Percentiles rank a stretch among this genome's conserved stretches.
phyloP scores from a whole-genome alignment of 768 basidiomycete species.

The Nevesoporus exiguus region DNA sequence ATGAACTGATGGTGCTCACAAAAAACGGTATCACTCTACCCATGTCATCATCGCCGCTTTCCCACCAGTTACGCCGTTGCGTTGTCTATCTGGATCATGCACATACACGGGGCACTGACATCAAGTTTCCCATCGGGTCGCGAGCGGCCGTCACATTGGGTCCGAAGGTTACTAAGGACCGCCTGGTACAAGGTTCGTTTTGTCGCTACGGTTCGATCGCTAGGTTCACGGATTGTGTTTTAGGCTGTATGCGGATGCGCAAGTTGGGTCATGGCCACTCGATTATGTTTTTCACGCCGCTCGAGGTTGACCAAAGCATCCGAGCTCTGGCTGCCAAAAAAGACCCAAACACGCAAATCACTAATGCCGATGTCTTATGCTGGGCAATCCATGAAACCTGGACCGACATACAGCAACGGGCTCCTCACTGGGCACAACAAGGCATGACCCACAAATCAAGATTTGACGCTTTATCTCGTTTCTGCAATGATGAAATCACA shows the following conservation, averaged over 20 bases:
- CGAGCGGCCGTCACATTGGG: not conserved
- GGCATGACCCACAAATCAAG: constrained; percentile 3
- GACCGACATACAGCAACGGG: not conserved
- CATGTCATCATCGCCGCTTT: constrained; percentile 38
- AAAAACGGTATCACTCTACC: constrained; percentile 33
- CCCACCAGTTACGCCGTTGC: constrained; percentile 16
- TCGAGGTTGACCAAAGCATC: not conserved
- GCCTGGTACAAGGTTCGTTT: constrained; percentile 25
- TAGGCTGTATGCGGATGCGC: not conserved
- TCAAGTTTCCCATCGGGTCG: not conserved
- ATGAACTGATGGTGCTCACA: not conserved
- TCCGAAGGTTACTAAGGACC: constrained; percentile 29
- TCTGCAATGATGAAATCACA: not conserved
- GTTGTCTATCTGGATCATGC: not conserved
- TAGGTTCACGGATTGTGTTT: not conserved
- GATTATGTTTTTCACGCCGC: no score
- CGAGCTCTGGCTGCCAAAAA: no score
- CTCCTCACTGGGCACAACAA: not conserved
- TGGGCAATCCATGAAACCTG: not conserved
- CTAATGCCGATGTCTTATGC: not conserved
- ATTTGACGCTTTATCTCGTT: constrained; percentile 3
- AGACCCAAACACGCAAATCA: no score
- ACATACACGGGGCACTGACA: not conserved
- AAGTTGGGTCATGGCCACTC: not conserved
- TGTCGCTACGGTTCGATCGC: not conserved